Evolutionary conservation across 177 flowering plant genomes (phyloP).

Genomic region (Vitis hybrid): DNA sequence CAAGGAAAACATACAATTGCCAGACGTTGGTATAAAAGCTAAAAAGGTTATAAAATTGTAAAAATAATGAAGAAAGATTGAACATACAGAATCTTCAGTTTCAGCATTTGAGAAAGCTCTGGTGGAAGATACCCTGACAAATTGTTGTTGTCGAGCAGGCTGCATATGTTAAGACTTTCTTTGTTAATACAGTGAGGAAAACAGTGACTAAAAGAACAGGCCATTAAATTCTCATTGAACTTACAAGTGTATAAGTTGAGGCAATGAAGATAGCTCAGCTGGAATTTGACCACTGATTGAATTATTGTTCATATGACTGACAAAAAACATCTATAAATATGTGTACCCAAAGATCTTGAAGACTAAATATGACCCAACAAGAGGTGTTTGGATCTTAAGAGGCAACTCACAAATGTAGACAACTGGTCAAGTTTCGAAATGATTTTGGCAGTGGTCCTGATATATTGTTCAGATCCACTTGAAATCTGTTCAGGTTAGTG

Average conservation of each 20-base stretch:
- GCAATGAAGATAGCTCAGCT: constrained; percentile 32
- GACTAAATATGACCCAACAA: neutral
- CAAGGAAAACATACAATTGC: too few species aligned
- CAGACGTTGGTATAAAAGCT: too few species aligned
- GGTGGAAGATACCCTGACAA: constrained; percentile 49
- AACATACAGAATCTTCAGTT: constrained; percentile 39
- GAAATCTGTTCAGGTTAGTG: constrained; percentile 14
- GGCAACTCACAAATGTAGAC: constrained; percentile 24
- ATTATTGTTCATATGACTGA: constrained; percentile 55
- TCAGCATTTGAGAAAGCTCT: constrained; percentile 31
- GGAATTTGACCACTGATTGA: constrained; percentile 52
- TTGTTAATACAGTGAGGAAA: neutral
- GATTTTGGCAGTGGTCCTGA: constrained; percentile 29
- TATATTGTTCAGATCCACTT: constrained; percentile 25
- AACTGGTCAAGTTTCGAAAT: constrained; percentile 14
- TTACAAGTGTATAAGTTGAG: constrained; percentile 41
- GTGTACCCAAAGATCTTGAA: neutral
- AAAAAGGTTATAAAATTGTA: too few species aligned
- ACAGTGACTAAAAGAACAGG: neutral
- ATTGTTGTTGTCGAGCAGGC: constrained; percentile 48
- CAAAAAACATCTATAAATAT: neutral
- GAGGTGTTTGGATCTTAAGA: neutral
- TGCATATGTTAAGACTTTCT: constrained; percentile 10
- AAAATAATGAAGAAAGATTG: neutral
- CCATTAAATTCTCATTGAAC: constrained; percentile 8